Conservation (phyloP, 225 moss, liverwort and hornwort genomes). For the Bryum argenteum region DNA sequence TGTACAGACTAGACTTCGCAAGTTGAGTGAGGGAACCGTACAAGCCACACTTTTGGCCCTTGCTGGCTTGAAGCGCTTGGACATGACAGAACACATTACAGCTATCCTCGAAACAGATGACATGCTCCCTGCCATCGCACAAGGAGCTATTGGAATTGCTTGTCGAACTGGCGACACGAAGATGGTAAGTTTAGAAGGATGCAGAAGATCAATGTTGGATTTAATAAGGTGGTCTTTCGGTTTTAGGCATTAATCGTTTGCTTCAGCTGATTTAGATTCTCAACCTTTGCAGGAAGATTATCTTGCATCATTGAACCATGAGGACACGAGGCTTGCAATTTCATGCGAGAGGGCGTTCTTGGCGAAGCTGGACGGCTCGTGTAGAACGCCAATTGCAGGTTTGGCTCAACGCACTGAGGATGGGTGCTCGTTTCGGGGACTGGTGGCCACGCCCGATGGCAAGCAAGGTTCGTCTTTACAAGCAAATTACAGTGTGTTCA, state of each 20-base stretch:
- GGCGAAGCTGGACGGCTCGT: conserved; percentile 79
- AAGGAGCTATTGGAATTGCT: conserved; percentile 89
- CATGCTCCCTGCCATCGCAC: conserved; percentile 89
- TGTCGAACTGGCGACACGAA: conserved; percentile 70
- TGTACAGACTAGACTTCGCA: conserved; percentile 81
- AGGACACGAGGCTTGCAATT: conserved; percentile 75
- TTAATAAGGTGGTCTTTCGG: background rate
- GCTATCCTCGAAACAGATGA: conserved; percentile 69
- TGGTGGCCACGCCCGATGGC: conserved; percentile 77
- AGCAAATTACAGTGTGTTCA: background rate
- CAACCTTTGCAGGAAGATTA: conserved; percentile 55
- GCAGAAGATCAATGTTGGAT: background rate
- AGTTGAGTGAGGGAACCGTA: conserved; percentile 72
- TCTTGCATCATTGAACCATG: conserved; percentile 70
- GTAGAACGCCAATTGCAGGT: conserved; percentile 86
- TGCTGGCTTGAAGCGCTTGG: conserved; percentile 80
- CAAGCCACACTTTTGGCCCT: conserved; percentile 83
- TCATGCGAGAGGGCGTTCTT: conserved; percentile 79
- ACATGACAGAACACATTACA: conserved; percentile 82
- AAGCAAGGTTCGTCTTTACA: conserved; percentile 54
- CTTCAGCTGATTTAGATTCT: background rate
- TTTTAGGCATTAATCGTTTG: background rate
- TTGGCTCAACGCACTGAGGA: conserved; percentile 62
- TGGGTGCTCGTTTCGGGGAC: conserved; percentile 77
- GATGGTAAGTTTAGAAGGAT: conserved; percentile 47